Evolutionary conservation across 2,329 filamentous ascomycete genomes (phyloP), one percentile per base, ranked within the genome.

Genomic region (Alternaria viburni): DNA sequence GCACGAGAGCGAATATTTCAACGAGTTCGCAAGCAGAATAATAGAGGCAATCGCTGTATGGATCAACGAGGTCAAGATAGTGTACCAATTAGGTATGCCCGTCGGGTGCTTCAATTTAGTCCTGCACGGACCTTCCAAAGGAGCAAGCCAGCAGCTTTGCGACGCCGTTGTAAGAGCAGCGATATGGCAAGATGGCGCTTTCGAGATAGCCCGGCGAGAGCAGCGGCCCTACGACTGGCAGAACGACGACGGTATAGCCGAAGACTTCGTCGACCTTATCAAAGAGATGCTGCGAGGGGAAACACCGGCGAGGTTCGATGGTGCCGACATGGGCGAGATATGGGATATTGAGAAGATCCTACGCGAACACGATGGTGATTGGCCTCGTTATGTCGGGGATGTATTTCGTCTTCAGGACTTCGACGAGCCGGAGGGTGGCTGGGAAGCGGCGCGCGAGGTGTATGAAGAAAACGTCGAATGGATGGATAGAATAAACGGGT

Each of bases 261-360:
- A 57, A 32, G 55, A 57, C 15, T 57, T 57, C 5, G 45, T 50
- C 3, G 55, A 57, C 19, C 2, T 47, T 1, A 57, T 43, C 28
- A 57, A 49, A 7, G 28, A 21, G 8, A 57, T 57, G 55, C 1
- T 57, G 1, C 44, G 30, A 5, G 45, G 55, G 19, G 55, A 57
- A 0, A 50, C 50, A 7, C 21, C 55, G 1, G 55, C 28, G 12
- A 57, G 44, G 19, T 57, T 57, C 45, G 55, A 50, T 8, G 55
- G 43, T 8, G 30, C 55, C 3, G 55, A 49, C 0, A 50, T 43
- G 55, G 45, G 32, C 2, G 46, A 58, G 32, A 1, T 58, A n/a
- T 58, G 56, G 32, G 21, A 44, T 32, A 43, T 58, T 1, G 56
- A 58, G 8, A n/a, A 50, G 47, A 6, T 52, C 1, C 4, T 58